Base-by-base conservation (phyloP, 345 rosid species). In the Lumnitzera racemosa region DNA sequence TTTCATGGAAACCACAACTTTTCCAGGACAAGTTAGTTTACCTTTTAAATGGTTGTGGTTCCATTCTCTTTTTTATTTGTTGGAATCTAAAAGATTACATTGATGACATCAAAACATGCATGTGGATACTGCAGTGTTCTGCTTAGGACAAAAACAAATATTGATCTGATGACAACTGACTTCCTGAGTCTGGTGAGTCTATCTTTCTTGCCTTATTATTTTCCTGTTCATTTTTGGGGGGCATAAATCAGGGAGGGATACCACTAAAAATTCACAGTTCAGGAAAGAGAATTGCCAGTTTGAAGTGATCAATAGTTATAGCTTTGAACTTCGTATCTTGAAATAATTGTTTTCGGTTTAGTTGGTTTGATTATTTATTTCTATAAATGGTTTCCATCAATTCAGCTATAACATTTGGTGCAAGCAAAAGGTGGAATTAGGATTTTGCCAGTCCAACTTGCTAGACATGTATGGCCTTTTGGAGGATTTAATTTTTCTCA, bases 141-240 rank as follows among this genome's bases (percentile, higher is more conserved):
- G 66, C 16, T 82, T 8, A 83, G 99, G 74, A 88, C 57, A 66
- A 83, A 84, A 68, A 60, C 73, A 27, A 94, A 78, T 61, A 81
- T 85, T 47, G 83, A 76, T 60, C 56, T 80, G 72, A 76, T 90
- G 89, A 89, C 87, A 47, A 49, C 54, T 64, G 91, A 88, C 78
- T 84, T 88, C 55, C 83, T 81, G 64, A 69, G 72, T 60, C 73
- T 84, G 88, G 96, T 87, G 70, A 55, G 85, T 74, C 55, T 49
- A 12, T 23, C 20, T 47, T 57, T 57, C 60, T 57, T 17, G 27
- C 60, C 60, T 57, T 23, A 41, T 57, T 41, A 41, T 46, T 16
- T 57, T 25, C 49, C 24, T n/a, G 23, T 47, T 56, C 16, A 16
- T 36, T 4, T 36, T 36, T 36, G 43, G 5, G 43, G 43, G 43